Percentiles rank a stretch among this genome's conserved stretches.
Evolutionary conservation across 495 filamentous ascomycete genomes (phyloP).

Genomic region (Evansstolkia leycettana): DNA sequence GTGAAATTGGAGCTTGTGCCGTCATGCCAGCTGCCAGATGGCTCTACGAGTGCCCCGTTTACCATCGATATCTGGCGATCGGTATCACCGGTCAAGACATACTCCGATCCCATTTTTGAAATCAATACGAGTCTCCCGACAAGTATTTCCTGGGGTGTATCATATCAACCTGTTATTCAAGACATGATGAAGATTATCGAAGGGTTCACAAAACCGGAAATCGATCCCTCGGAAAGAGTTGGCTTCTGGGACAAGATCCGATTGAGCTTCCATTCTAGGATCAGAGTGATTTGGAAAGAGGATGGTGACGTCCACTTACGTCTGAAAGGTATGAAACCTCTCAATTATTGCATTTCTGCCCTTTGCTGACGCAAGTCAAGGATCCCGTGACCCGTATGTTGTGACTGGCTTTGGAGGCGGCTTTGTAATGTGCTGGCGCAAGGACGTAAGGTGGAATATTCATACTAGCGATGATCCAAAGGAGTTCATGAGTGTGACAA

Average conservation of each 20-base stretch:
- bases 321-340: slow-evolving; percentile 57
- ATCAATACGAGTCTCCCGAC: slow-evolving; percentile 90
- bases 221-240: slow-evolving; percentile 84
- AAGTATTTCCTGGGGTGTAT: slow-evolving; percentile 90
- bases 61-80: slow-evolving; percentile 80
- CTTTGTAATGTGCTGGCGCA: slow-evolving; percentile 96
- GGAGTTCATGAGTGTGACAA: slow-evolving; percentile 90
- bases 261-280: slow-evolving; percentile 85
- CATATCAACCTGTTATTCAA: slow-evolving; percentile 96
- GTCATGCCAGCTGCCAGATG: slow-evolving; percentile 37
- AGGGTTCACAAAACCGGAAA: slow-evolving; percentile 87
- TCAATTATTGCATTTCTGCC: background rate
- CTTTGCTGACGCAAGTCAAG: slow-evolving; percentile 14
- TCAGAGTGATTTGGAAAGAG: slow-evolving; percentile 80
- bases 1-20: slow-evolving; percentile 82
- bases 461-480: slow-evolving; percentile 71
- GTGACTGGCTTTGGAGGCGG: slow-evolving; percentile 88
- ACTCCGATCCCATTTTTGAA: slow-evolving; percentile 79
- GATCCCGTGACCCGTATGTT: slow-evolving; percentile 82
- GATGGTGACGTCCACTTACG: slow-evolving; percentile 94
- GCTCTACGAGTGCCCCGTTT: slow-evolving; percentile 40
- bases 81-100: slow-evolving; percentile 90
- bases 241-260: slow-evolving; percentile 99
- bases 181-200: slow-evolving; percentile 99
- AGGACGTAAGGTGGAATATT: slow-evolving; percentile 78